Base-by-base conservation (phyloP, 2,329 filamentous ascomycete species). In the Corynespora cassiicola region DNA sequence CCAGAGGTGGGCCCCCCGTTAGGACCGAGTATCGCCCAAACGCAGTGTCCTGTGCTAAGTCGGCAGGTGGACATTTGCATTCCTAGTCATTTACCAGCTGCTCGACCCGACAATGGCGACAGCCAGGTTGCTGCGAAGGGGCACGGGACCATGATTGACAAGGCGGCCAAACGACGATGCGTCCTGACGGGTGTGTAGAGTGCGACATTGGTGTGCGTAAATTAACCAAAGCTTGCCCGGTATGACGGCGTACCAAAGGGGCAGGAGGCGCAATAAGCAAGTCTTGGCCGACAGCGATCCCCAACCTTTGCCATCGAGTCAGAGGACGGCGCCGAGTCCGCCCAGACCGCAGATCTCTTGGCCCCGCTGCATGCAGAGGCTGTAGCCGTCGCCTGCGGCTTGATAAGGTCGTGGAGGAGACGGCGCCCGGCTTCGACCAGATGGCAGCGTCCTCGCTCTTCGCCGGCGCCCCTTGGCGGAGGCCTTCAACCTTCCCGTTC, bases 231-330 rank as follows among this genome's bases (percentile, higher is more conserved):
- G 56, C 51, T 59, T 62, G 39, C 42, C 31, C 29, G 36, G 42
- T 54, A 48, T 43, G 45, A 38, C 39, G 36, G 33, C 33, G 14
- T 40, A 52, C 59, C 27, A 33, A 59, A 54, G 45, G 52, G 63
- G 63, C 58, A 66, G 63, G 62, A 59, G 61, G 56, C 47, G 46
- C 43, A 59, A 51, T 48, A 36, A 52, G 50, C 41, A 47, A 37
- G 31, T 42, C 42, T 61, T 66, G 63, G 61, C 59, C 50, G 34
- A 46, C 44, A 47, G 35, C 41, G 45, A 43, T 50, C 25, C 31
- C 32, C 46, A 38, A 36, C 31, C 19, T 23, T 24, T 39, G 38
- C 16, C 15, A 28, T 23, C 39, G 27, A 15, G 31, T 26, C 40
- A 33, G 32, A 25, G 20, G 20, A 12, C 36, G 35, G 42, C 42